phyloP scores from a whole-genome alignment of 2,329 filamentous ascomycete species.

The Penicillium expansum region DNA sequence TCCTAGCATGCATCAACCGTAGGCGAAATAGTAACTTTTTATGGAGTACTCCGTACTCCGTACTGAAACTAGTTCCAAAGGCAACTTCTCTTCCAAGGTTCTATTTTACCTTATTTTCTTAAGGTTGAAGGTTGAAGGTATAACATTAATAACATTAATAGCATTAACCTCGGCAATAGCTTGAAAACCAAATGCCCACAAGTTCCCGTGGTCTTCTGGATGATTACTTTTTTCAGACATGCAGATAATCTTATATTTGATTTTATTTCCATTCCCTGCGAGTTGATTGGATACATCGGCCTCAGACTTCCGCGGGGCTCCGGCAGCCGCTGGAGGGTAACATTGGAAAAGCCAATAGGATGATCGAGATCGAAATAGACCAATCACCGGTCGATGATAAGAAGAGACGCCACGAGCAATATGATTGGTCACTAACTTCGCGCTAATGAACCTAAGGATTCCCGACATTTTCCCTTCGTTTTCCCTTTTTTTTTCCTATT shows the following conservation, averaged over 20 bases:
- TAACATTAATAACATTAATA: background rate
- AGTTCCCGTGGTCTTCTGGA: background rate
- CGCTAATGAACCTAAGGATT: constrained; percentile 16
- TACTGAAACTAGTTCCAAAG: background rate
- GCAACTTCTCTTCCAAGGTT: background rate
- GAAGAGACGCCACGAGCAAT: constrained; percentile 16
- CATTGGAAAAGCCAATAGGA: background rate
- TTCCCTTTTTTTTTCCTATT: background rate
- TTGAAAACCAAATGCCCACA: background rate
- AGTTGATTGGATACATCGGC: background rate
- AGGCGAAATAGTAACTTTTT: background rate
- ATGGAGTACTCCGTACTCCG: too few species aligned
- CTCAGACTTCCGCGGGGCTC: background rate
- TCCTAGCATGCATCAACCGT: background rate
- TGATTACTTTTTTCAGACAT: background rate
- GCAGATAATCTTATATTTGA: background rate
- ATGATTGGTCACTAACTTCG: constrained; percentile 11
- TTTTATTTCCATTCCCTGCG: background rate
- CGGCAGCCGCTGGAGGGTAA: background rate
- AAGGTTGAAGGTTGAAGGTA: background rate
- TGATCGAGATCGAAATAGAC: background rate
- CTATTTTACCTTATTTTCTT: background rate
- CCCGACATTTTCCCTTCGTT: background rate
- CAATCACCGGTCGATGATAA: constrained; percentile 20
- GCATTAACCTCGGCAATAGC: background rate